Base-by-base conservation (phyloP, 139 green algal genomes). In the Haematococcus sp. region DNA sequence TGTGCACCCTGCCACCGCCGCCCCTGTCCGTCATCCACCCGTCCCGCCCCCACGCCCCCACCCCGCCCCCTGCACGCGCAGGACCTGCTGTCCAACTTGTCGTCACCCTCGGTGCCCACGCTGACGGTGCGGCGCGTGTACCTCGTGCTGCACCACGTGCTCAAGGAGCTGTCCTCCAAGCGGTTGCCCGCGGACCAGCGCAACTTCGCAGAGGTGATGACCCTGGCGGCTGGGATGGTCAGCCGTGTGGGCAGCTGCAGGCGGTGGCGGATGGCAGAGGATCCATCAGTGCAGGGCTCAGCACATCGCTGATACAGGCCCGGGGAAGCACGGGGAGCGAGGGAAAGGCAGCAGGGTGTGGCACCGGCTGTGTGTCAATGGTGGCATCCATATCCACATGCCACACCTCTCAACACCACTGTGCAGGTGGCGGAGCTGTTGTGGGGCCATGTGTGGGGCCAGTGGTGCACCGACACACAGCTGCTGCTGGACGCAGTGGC, bases 81-180 rank as follows among this genome's bases (percentile, higher is more conserved):
- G 22, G 54, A 28, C 40, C 40, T 49, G 54, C 54, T 32, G 7
- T 32, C 23, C 54, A 61, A 61, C 54, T 32, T 28, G n/a, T 27
- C 54, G n/a, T 61, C 54, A 61, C 23, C 54, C 22, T 27, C 54
- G n/a, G 54, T 28, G n/a, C n/a, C 54, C 22, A 23, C 27, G 25
- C 43, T 84, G 49, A 28, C 55, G 9, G 71, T 74, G 16, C 79
- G 88, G n/a, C 86, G 91, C 9, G 80, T 88, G 22, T 94, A 95
- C 74, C 83, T 98, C 5, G 84, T 91, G 23, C 81, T 98, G 46
- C 94, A 98, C 73, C 91, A 98, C 73, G 83, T 97, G 13, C 82
- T 98, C n/a, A 98, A 98, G 82, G 94, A 98, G 83, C 88, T 98
- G 27, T 84, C 90, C 31, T 92, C 86, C 65, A 98, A 98, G 84